Base-by-base conservation (phyloP, 1,139 yeast species). In the Taiozyma onychis region DNA sequence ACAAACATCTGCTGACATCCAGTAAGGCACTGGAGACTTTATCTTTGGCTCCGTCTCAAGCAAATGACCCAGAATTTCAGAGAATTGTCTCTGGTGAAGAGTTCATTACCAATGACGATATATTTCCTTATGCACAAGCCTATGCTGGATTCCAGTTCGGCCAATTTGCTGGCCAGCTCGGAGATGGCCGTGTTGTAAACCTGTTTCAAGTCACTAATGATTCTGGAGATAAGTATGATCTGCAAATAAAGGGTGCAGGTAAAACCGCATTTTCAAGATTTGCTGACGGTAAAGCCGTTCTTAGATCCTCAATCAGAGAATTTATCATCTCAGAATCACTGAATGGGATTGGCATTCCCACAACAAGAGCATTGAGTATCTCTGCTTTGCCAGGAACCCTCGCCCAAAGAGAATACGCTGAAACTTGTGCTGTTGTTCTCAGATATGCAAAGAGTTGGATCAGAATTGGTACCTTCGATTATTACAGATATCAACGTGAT, bases 101-200 rank as follows among this genome's bases (percentile, higher is more conserved):
- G 37, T 67, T 78, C 32, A 60, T 66, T 35, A 67, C 68, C 13
- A 51, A 54, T 37, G 67, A 68, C 1, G 71, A 69, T n/a, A 78
- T 87, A 0, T 80, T 81, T 59, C 98, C 98, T 0, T 91, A 87
- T 68, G 81, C 97, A 8, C 91, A 86, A 66, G 88, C 95, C 0
- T 93, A 93, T 66, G 96, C 98, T 1, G 99, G 99, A 1, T 89
- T 87, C 76, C 99, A 93, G 64, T 93, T 93, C 72, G 98, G 99
- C 3, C 82, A 79, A 58, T 93, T 93, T 81, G 97, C 98, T 0
- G 98, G 98, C 1, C 99, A 93, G 66, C 71, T 93, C 56, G 99
- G 99, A 5, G 99, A 93, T 65, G 99, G 99, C 0, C 73, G 99
- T 54, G 97, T 90, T 2, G 77, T 83, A 9, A 88, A 86, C 61